A percentile compares a stretch with the other conserved stretches of the same genome.
Conservation (phyloP, 257 asterid genomes). For the Lycium barbarum region DNA sequence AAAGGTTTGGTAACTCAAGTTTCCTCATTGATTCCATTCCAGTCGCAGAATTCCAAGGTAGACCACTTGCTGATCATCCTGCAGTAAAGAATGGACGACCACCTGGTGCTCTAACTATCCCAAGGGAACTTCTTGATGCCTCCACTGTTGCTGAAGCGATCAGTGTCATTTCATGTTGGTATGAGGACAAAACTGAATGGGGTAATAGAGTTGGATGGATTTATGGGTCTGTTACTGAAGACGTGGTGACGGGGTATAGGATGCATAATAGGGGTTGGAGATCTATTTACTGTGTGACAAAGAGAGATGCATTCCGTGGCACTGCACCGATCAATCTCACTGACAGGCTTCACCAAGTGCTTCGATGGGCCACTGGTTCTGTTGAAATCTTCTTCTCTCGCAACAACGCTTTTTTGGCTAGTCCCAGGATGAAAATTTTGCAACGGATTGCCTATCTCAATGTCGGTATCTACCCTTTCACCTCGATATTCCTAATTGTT, state of each 20-base stretch:
- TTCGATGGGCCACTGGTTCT: slow-evolving; percentile 93
- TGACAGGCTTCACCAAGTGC: slow-evolving; percentile 89
- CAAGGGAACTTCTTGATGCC: slow-evolving; percentile 80
- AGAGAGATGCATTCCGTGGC: slow-evolving; percentile 88
- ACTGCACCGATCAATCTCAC: slow-evolving; percentile 89
- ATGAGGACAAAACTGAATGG: slow-evolving; percentile 94
- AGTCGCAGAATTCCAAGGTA: slow-evolving; percentile 79
- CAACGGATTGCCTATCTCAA: slow-evolving; percentile 84
- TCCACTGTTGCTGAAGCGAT: slow-evolving; percentile 92
- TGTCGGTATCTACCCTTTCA: slow-evolving; percentile 83
- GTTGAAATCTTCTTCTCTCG: slow-evolving; percentile 92
- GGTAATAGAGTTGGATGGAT: slow-evolving; percentile 93
- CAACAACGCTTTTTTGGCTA: slow-evolving; percentile 79
- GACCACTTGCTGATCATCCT: slow-evolving; percentile 92
- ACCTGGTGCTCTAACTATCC: slow-evolving; percentile 76
- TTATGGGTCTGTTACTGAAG: slow-evolving; percentile 88
- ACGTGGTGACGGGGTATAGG: slow-evolving; percentile 86
- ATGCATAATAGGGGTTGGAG: slow-evolving; percentile 95
- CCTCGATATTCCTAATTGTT: slow-evolving; percentile 75
- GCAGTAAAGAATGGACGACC: slow-evolving; percentile 83
- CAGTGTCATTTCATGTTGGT: slow-evolving; percentile 90
- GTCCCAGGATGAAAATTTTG: slow-evolving; percentile 74
- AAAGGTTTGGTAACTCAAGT: slow-evolving; percentile 81
- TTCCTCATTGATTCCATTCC: slow-evolving; percentile 83
- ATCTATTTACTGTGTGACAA: slow-evolving; percentile 84